Base-by-base conservation (phyloP, 1,284 basidiomycete genomes). In the Mycosarcoma mackinlayi region DNA sequence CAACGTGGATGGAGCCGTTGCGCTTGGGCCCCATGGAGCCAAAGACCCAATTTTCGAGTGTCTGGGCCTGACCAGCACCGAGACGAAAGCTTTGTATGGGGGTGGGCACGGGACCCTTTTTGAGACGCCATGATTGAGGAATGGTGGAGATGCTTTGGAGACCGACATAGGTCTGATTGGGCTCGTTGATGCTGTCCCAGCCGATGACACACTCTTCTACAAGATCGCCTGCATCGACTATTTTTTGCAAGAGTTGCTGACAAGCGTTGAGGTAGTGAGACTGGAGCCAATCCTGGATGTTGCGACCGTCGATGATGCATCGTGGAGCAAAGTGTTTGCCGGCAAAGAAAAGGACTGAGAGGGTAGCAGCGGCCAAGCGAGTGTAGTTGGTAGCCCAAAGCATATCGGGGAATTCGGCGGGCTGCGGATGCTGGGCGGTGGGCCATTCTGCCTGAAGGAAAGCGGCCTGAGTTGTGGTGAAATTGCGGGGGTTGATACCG, bases 101-200 rank as follows among this genome's bases (percentile, higher is more conserved):
- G 0, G 92, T 92, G 0, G 95, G 94, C 52, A 89, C 87, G 0
- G 92, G 89, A 0, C 94, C 95, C 79, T 92, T 94, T 30, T 83
- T 82, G n/a, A 98, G 85, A 30, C 67, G 63, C 59, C 73, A 76
- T 31, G 80, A 76, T 41, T 80, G 77, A 7, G 83, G 80, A 38
- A 82, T 75, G 34, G 53, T 41, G 25, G 66, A 62, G 38, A 84
- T 64, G 81, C 94, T 88, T 1, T 86, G 84, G 81, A 90, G 89
- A 1, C 92, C 92, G 44, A 92, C 87, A 58, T 94, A 86, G 0
- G 94, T 95, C 69, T 94, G 92, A 42, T 89, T 90, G 0, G 95
- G 94, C 83, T 98, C 95, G 82, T 98, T 98, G 84, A 98, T 85
- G 75, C 90, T 91, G 82, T 98, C 95, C 95, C 95, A 98, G 0